A percentile compares a stretch with the other conserved stretches of the same genome.
These are phyloP conservation scores for Candida hungchunana DNA, from an alignment of 805 yeast species.

Conservation along the genomic window DNA sequence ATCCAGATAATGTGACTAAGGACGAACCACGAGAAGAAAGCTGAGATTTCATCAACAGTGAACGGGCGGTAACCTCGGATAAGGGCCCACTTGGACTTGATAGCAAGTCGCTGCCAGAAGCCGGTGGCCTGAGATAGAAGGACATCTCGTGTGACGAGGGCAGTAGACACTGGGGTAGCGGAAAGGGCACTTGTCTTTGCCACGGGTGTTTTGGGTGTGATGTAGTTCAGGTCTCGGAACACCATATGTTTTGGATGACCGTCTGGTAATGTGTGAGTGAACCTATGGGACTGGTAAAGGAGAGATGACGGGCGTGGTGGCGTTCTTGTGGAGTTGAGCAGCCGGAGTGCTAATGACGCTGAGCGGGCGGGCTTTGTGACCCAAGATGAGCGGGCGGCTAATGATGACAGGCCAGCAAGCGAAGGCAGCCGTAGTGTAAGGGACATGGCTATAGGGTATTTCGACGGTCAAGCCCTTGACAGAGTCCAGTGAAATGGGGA, in stretches of 20 bases:
- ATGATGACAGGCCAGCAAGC: not conserved
- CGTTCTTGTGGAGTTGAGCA: not conserved
- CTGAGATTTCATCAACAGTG: conserved; percentile 82
- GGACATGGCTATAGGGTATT: conserved; percentile 1
- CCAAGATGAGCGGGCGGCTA: too few species aligned
- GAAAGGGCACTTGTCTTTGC: conserved; percentile 3
- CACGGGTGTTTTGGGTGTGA: not conserved
- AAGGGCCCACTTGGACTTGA: conserved; percentile 68
- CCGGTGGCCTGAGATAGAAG: conserved; percentile 19
- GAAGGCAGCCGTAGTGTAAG: conserved; percentile 2
- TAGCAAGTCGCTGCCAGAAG: conserved; percentile 40
- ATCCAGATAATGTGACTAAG: conserved; percentile 80
- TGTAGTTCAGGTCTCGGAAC: conserved; percentile 15
- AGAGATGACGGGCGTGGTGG: too few species aligned
- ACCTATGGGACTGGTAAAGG: not conserved
- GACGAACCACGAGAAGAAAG: conserved; percentile 85
- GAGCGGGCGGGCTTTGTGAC: conserved; percentile 3
- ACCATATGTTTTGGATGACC: conserved; percentile 11
- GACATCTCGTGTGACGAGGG: conserved; percentile 16
- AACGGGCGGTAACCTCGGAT: conserved; percentile 78
- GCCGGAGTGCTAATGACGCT: not conserved
- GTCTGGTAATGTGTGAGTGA: not conserved
- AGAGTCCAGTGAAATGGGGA: too few species aligned
- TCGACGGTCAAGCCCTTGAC: too few species aligned
- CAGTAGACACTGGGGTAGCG: conserved; percentile 1